phyloP scores from a whole-genome alignment of 2,329 filamentous ascomycete genomes.

The Anthostomella pinea region DNA sequence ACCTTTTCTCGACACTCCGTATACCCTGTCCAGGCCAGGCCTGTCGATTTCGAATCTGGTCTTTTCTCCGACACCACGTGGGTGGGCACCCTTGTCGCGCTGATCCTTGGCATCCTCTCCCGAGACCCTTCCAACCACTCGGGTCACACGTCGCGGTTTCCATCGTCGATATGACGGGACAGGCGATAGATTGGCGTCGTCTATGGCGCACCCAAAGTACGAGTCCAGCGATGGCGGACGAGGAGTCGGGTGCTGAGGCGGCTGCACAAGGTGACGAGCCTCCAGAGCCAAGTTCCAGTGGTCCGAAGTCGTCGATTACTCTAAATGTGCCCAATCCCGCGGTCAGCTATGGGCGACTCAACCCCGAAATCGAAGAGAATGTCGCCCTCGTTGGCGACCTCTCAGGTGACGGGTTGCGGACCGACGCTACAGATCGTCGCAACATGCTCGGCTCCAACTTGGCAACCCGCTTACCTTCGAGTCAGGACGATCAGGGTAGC shows the following conservation, averaged over 20 bases:
- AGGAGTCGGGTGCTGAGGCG: neutral
- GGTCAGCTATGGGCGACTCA: slow-evolving; percentile 32
- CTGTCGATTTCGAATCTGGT: slow-evolving; percentile 5
- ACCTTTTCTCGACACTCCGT: slow-evolving; percentile 10
- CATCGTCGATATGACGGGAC: too few relatives aligned
- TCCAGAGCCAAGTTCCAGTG: too few relatives aligned
- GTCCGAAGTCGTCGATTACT: slow-evolving; percentile 11
- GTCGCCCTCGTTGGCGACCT: slow-evolving; percentile 30
- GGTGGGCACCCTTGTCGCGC: slow-evolving; percentile 21
- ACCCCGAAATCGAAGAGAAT: slow-evolving; percentile 36
- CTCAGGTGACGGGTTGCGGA: slow-evolving; percentile 21
- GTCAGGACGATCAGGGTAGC: slow-evolving; percentile 6
- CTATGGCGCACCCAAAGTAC: slow-evolving; percentile 5
- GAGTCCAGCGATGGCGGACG: slow-evolving; percentile 13
- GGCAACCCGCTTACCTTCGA: slow-evolving; percentile 16
- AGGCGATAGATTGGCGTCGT: too few relatives aligned
- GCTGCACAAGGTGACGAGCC: too few relatives aligned
- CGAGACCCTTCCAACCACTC: slow-evolving; percentile 13
- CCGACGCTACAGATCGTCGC: slow-evolving; percentile 7
- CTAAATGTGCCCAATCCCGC: slow-evolving; percentile 23
- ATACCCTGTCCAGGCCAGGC: slow-evolving; percentile 2
- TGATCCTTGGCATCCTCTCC: slow-evolving; percentile 15
- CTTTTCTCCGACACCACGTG: slow-evolving; percentile 22
- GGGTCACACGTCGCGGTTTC: too few relatives aligned
- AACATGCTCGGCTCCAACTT: slow-evolving; percentile 13